Evolutionary conservation across 768 basidiomycete species (phyloP), one percentile per base, ranked within the genome.

Genomic region (Lentinus tigrinus): DNA sequence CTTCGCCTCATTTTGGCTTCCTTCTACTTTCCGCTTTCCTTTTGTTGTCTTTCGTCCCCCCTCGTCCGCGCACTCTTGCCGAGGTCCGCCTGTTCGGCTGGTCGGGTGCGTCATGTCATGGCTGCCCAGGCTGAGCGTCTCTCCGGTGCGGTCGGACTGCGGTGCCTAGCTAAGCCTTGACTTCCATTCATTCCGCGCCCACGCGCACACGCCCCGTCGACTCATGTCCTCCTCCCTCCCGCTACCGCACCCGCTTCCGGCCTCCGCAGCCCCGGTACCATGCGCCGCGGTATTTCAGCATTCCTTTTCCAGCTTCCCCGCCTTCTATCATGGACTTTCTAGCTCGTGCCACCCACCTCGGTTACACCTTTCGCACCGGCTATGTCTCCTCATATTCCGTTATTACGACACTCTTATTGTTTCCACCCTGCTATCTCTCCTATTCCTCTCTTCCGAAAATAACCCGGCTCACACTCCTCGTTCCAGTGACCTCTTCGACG

Each of bases 401-500:
- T 27, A 47, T 49, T 53, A 52, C 55, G 39, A 40, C 39, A 24
- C 13, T 44, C 21, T 44, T 48, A 42, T 31, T 49, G 21, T 17
- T 46, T 36, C 27, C 10, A 27, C 42, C 56, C 48, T 53, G 14
- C n/a, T 49, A 17, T 23, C n/a, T 38, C 16, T 55, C 36, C 42
- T 47, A 9, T 26, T 44, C 31, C 36, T 56, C 21, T 6, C 42
- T 13, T 21, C 14, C 27, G n/a, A 38, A 47, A 58, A 21, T 34
- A 16, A 8, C 24, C 39, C n/a, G 54, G 13, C 66, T 53, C 51
- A 40, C 16, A 17, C 43, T 11, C 8, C 42, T 14, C 26, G 26
- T 49, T 54, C 8, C 60, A 79, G 78, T 56, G 78, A 80, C 43
- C 65, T 80, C 5, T 73, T 70, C 56, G 59, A 69, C n/a, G 70